Conservation (phyloP, 1,139 yeast genomes). For the Hansenula sp. region DNA sequence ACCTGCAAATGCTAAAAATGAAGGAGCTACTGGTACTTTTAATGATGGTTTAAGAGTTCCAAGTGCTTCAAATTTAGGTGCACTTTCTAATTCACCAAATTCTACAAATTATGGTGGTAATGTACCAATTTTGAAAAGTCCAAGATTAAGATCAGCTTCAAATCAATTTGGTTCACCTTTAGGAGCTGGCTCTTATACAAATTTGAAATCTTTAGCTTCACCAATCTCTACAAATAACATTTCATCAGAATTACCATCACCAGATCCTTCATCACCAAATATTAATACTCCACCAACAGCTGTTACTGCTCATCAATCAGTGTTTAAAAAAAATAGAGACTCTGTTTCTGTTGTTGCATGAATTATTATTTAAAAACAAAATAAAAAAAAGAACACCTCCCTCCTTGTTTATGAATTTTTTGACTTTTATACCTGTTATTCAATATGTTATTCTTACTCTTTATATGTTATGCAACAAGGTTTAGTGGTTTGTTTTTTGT, state of each 20-base stretch:
- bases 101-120: not conserved
- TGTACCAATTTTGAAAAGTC: not conserved
- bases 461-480: too few relatives aligned
- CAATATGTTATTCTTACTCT: not conserved
- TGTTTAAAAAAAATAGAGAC: not conserved
- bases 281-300: not conserved
- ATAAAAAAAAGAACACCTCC: too few relatives aligned
- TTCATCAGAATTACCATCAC: not conserved
- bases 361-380: not conserved
- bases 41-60: not conserved
- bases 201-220: not conserved
- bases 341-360: not conserved
- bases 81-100: not conserved
- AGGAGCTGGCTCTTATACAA: not conserved
- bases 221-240: not conserved
- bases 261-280: not conserved
- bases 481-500: not conserved
- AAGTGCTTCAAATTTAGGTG: slow-evolving; percentile 1
- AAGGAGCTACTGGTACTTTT: not conserved
- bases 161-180: not conserved
- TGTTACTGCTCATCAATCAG: not conserved
- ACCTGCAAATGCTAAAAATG: slow-evolving; percentile 6
- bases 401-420: not conserved
- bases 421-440: not conserved
- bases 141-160: slow-evolving; percentile 1